Base-by-base conservation (phyloP, 192 early-diverging fungal genomes). In the Haplosporangium gracile region DNA sequence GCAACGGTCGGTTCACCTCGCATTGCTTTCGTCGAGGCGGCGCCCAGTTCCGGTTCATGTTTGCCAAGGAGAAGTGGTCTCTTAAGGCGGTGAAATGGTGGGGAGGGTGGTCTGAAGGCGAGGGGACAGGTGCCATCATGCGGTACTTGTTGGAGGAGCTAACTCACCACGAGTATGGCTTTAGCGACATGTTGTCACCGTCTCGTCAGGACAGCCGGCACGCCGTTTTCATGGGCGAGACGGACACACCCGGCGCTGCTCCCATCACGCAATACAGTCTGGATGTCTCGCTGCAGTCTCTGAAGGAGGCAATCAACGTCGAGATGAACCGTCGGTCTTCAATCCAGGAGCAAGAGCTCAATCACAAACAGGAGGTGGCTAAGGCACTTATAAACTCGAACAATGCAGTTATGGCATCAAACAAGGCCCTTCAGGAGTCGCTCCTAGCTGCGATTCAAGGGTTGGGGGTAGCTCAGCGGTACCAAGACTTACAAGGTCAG, bases 41-140 rank as follows among this genome's bases (percentile, higher is more conserved):
- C 4, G 77, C 77, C 1, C 51, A 72, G 36, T 39, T 72, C 51
- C 70, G 77, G 9, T 79, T 72, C 11, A 79, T 72, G 77, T 79
- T 72, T 43, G 70, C 69, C 10, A 60, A 60, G 53, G 70, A 71
- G n/a, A 71, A 72, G 49, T 79, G 70, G 70, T 72, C 77, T 53
- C 70, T 79, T 18, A 60, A 78, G 77, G 68, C 70, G 4, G 45
- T 70, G 11, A 78, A 78, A 32, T 78, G 77, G 77, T 78, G 77
- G 77, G 77, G 68, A n/a, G 70, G 77, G 16, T 78, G 69, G 77
- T 71, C 77, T 4, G 51, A 78, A 57, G 68, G 38, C 2, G 69
- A 70, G 36, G 26, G 65, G 26, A 49, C 29, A 47, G 76, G 76
- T 36, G 55, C 76, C 49, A 70, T 77, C 29, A 77, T 77, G 57